phyloP scores from a whole-genome alignment of 2,329 filamentous ascomycete species.

The Fusarium fujikuroi region DNA sequence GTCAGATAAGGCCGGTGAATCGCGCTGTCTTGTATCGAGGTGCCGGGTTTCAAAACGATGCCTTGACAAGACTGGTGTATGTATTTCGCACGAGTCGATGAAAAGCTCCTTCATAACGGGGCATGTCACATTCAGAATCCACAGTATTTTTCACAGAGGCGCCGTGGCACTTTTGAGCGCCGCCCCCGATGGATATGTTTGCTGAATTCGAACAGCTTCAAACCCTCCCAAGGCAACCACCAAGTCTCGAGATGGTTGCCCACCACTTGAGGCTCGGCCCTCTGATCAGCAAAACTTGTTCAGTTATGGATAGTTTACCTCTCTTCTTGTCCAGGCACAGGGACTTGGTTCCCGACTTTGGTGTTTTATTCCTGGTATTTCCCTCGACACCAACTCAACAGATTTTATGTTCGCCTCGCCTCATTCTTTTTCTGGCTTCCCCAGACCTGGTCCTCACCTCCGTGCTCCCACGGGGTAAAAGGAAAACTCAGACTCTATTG shows the following conservation, averaged over 20 bases:
- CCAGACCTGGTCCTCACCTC: not conserved
- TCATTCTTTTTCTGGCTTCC: not conserved
- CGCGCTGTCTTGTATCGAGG: not conserved
- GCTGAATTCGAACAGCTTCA: not conserved
- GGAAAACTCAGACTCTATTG: not conserved
- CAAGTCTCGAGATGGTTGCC: conserved; percentile 25
- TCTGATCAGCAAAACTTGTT: conserved; percentile 35
- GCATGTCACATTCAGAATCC: conserved; percentile 2
- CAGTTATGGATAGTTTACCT: conserved; percentile 34
- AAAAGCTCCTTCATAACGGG: not conserved
- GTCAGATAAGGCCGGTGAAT: conserved; percentile 42
- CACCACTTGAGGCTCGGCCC: conserved; percentile 32
- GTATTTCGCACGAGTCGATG: not conserved
- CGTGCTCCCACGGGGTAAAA: not conserved
- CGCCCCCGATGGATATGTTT: not conserved
- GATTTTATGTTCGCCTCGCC: not conserved
- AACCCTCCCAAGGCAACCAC: conserved; percentile 1
- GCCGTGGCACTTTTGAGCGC: conserved; percentile 10
- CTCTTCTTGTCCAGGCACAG: conserved; percentile 33
- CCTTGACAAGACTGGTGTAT: not conserved
- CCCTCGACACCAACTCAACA: not conserved
- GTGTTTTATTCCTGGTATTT: conserved; percentile 7
- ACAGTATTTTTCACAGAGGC: conserved; percentile 8
- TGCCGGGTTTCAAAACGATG: not conserved
- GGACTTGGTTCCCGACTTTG: conserved; percentile 10